These are phyloP conservation scores for Begonia peltatifolia DNA, from an alignment of 306 rosid species.

Conservation along the genomic window DNA sequence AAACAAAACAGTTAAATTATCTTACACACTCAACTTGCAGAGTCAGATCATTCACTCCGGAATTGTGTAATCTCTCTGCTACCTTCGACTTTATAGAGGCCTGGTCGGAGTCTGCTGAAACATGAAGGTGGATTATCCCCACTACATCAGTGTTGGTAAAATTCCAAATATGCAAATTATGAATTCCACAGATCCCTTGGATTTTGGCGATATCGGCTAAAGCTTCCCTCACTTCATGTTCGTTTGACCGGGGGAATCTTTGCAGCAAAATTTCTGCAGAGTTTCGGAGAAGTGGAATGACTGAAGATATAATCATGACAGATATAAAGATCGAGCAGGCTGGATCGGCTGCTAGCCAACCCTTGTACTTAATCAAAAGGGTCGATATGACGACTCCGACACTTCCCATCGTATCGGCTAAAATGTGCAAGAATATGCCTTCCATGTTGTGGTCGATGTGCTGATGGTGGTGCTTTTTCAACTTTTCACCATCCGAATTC, in stretches of 20 bases:
- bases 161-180: conserved; percentile 64
- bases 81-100: conserved; percentile 37
- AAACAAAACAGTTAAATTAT: not conserved
- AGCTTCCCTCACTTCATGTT: conserved; percentile 45
- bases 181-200: conserved; percentile 52
- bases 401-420: conserved; percentile 95
- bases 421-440: conserved; percentile 90
- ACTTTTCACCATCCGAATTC: conserved; percentile 10
- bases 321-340: conserved; percentile 94
- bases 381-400: conserved; percentile 94
- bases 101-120: conserved; percentile 55
- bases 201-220: conserved; percentile 36
- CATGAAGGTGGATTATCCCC: conserved; percentile 66
- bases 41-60: conserved; percentile 81
- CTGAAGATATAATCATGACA: conserved; percentile 64
- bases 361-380: conserved; percentile 79
- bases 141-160: conserved; percentile 73
- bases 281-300: conserved; percentile 78
- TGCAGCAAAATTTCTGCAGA: conserved; percentile 85
- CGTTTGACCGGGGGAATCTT: conserved; percentile 63
- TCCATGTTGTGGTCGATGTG: conserved; percentile 99
- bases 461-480: conserved; percentile 36
- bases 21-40: conserved; percentile 59
- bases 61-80: conserved; percentile 38
- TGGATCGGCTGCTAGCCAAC: conserved; percentile 93